Conservation (phyloP, 2,329 filamentous ascomycete species). For the Sporothrix phasma region DNA sequence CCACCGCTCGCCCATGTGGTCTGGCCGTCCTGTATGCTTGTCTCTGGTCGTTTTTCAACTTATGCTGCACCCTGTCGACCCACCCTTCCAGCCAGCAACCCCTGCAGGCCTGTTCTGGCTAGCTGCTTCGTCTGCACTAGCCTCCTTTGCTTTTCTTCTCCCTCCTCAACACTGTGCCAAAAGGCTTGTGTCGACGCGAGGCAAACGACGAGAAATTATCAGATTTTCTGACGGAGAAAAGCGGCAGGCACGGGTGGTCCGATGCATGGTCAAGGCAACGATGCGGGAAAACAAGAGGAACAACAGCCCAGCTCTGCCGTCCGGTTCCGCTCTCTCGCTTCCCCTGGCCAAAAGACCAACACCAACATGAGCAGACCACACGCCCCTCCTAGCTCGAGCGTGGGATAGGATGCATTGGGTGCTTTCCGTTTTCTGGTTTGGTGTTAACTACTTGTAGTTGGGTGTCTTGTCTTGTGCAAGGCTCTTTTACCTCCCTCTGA, state of each 20-base stretch:
- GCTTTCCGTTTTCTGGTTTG: not conserved
- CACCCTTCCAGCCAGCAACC: not conserved
- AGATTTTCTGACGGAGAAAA: constrained; percentile 1
- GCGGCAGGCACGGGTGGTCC: not conserved
- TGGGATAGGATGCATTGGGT: not conserved
- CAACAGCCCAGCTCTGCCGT: not conserved
- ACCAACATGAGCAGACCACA: too few relatives aligned
- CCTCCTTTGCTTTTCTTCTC: not conserved
- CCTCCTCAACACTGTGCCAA: too few relatives aligned
- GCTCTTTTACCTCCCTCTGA: not conserved
- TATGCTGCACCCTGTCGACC: not conserved
- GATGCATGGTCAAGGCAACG: not conserved
- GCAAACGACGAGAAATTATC: not conserved
- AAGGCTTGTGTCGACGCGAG: not conserved
- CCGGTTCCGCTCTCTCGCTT: constrained; percentile 14
- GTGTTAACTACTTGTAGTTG: not conserved
- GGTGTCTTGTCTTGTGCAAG: not conserved
- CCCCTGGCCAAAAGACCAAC: not conserved
- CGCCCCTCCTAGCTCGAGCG: not conserved
- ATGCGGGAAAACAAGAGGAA: not conserved
- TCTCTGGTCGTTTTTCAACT: not conserved
- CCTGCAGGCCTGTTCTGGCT: not conserved
- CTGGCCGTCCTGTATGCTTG: not conserved
- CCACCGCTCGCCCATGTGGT: too few relatives aligned
- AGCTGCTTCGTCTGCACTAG: not conserved